Evolutionary conservation across 345 rosid genomes (phyloP), one percentile per base, ranked within the genome.

Genomic region (Nephelium lappaceum): DNA sequence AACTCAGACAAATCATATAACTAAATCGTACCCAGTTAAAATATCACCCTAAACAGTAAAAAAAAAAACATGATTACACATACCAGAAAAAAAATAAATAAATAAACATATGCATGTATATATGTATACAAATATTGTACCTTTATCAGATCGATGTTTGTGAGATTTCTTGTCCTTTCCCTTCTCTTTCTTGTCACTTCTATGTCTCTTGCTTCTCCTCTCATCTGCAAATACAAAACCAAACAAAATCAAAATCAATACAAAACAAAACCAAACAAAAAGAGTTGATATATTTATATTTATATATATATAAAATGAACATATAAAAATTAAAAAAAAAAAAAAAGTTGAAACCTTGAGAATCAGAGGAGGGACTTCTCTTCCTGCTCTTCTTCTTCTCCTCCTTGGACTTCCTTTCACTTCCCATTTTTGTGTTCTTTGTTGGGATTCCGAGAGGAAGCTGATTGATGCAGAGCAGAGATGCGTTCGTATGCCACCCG

Each of bases 371-470:
- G 49, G 84, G 53, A 43, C 76, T 79, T 81, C 89, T 85, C 81
- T 78, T 84, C 84, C 88, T 92, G 81, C 82, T 85, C 81, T 82
- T 88, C 86, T 79, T 86, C 84, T 85, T 85, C 79, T 86, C 91
- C 87, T 74, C 91, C 87, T 74, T 86, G 70, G 85, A 62, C 81
- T 85, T 92, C 81, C 92, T 78, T 25, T 89, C 90, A 83, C 87
- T 80, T 74, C 89, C 95, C 97, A 93, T 93, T 68, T 36, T 79
- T 31, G 11, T 19, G 7, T 27, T 38, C 19, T n/a, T 8, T 5
- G 25, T 23, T 63, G 31, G 38, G 67, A 63, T 25, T 25, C 5
- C 4, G 38, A 14, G 42, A 25, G 41, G 51, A 45, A 64, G 18
- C 68, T 11, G 39, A 64, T 27, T 0, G 68, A 16, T 57, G 19